Conservation (phyloP, 352 stramenopile genomes). For the Phytophthora megakarya region DNA sequence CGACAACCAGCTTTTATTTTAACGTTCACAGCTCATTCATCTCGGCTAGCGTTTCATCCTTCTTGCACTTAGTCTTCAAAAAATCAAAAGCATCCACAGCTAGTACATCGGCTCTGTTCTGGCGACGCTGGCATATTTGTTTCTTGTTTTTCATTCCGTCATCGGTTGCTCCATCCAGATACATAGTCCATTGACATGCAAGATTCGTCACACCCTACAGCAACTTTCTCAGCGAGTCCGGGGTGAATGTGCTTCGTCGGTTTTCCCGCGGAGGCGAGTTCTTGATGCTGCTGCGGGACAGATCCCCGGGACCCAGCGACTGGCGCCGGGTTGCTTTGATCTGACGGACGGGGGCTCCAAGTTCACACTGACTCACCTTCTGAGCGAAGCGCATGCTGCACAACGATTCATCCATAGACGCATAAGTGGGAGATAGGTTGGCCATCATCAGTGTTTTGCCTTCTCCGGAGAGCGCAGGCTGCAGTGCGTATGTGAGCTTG, state of each 20-base stretch:
- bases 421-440: slow-evolving; percentile 96
- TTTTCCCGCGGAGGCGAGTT: slow-evolving; percentile 37
- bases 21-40: slow-evolving; percentile 22
- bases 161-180: not conserved
- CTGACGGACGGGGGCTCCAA: slow-evolving; percentile 93
- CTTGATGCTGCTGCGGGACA: slow-evolving; percentile 24
- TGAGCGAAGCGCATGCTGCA: slow-evolving; percentile 98
- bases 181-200: not conserved
- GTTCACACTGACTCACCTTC: slow-evolving; percentile 97
- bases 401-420: slow-evolving; percentile 96
- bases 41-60: slow-evolving; percentile 21
- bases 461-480: slow-evolving; percentile 98
- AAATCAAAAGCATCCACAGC: slow-evolving; percentile 22
- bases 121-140: slow-evolving; percentile 20
- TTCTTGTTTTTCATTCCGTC: slow-evolving; percentile 27
- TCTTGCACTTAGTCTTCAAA: slow-evolving; percentile 29
- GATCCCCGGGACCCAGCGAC: slow-evolving; percentile 32
- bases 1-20: slow-evolving; percentile 35
- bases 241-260: slow-evolving; percentile 48
- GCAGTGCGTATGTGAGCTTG: slow-evolving; percentile 99
- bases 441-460: slow-evolving; percentile 99
- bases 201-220: slow-evolving; percentile 20
- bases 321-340: slow-evolving; percentile 64
- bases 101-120: not conserved
- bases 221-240: slow-evolving; percentile 31